Base-by-base conservation (phyloP, 2,329 filamentous ascomycete genomes). In the Beauveria australis region DNA sequence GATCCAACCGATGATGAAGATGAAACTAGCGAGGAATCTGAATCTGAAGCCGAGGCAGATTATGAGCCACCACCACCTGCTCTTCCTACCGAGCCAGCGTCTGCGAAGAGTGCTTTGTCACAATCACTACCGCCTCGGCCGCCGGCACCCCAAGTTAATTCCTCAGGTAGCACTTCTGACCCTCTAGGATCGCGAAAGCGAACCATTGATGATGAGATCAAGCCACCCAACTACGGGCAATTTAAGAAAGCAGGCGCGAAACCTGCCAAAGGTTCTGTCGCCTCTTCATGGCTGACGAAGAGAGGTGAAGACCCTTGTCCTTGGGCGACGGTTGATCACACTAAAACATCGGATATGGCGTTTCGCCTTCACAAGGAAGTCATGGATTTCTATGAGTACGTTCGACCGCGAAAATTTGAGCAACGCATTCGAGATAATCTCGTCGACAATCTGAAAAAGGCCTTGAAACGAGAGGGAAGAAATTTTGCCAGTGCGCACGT, bases 321-420 rank as follows among this genome's bases (percentile, higher is more conserved):
- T 3, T 94, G 91, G 91, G 71, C 79, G 8, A 68, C 72, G 44
- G 64, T 71, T 5, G 80, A 88, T 64, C 82, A 88, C 67, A 81
- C 80, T 1, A 74, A 75, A 18, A 81, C 81, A 3, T 70, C 67
- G 1, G 77, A 79, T 46, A 80, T 81, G 74, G 81, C 77, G 53
- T 79, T 81, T 33, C 92, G 90, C 73, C 77, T 99, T 28, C 92
- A 97, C 73, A 91, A 92, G 68, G 94, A 99, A 73, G 87, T 97
- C 48, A 77, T 89, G 33, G 90, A 95, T 67, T 97, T 97, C 71
- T 95, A 92, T 71, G 80, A 92, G 41, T 95, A 88, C 71, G 88
- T 96, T 37, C 85, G 82, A 64, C 94, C 94, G 3, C 82, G 84
- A 51, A 74, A 82, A 3, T 94, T 89, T 67, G 94, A 99, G 73